Percentiles rank a stretch among this genome's conserved stretches.
Evolutionary conservation across 345 rosid species (phyloP).

Genomic region (Euphorbia pulcherrima): DNA sequence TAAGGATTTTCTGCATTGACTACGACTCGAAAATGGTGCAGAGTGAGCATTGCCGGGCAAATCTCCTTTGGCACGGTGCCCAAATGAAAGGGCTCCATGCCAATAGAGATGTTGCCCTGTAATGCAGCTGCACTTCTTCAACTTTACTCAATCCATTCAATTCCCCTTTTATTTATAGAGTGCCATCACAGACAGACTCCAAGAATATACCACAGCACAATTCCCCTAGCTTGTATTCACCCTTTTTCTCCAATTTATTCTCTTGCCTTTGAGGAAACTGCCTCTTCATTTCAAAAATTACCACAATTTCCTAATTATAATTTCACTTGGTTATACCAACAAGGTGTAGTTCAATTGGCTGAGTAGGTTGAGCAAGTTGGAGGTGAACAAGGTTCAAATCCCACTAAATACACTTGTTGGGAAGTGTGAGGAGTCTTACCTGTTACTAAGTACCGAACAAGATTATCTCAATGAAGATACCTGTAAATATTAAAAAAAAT

Average conservation of each 20-base stretch:
- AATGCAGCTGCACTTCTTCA: constrained; percentile 32
- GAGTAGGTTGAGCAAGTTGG: too few species aligned
- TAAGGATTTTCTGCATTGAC: too few species aligned
- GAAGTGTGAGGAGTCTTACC: too few species aligned
- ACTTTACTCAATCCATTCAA: too few species aligned
- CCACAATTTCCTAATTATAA: neutral
- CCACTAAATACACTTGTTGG: too few species aligned
- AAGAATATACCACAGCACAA: constrained; percentile 41
- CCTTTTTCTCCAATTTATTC: constrained; percentile 7
- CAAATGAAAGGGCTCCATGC: constrained; percentile 32
- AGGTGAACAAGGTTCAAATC: too few species aligned
- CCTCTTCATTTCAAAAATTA: neutral
- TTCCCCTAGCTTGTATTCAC: constrained; percentile 14
- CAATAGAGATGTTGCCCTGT: constrained; percentile 41
- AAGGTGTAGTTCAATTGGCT: too few species aligned
- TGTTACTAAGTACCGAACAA: too few species aligned
- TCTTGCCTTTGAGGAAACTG: neutral
- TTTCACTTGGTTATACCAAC: neutral
- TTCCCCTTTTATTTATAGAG: constrained; percentile 24
- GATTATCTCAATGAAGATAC: too few species aligned
- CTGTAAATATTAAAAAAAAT: too few species aligned
- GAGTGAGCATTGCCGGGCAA: constrained; percentile 43
- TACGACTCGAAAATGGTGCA: constrained; percentile 28
- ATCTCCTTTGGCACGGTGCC: constrained; percentile 48
- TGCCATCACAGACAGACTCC: neutral